phyloP scores from a whole-genome alignment of 2,329 filamentous ascomycete species.

The Penicillium sp. region DNA sequence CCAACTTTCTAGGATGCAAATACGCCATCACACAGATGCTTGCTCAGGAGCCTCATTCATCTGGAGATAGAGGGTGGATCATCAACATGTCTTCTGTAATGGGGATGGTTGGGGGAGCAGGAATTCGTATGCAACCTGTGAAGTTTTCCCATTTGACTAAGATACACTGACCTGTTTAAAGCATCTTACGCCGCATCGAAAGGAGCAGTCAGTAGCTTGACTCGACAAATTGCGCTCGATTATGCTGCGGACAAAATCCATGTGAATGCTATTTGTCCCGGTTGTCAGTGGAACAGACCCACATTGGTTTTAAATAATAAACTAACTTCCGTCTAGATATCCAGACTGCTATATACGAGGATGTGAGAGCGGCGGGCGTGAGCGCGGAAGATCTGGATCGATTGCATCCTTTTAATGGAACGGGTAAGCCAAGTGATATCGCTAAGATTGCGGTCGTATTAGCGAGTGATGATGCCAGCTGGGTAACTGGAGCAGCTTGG shows the following conservation, averaged over 20 bases:
- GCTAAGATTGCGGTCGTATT: conserved; percentile 47
- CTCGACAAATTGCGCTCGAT: conserved; percentile 24
- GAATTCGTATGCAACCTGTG: conserved; percentile 3
- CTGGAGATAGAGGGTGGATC: conserved; percentile 35
- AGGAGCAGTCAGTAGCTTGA: conserved; percentile 39
- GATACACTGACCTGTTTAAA: neutral
- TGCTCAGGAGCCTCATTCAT: conserved; percentile 30
- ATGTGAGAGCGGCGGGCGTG: conserved; percentile 1
- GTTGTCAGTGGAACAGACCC: conserved; percentile 2
- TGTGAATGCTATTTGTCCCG: conserved; percentile 23
- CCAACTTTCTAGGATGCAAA: conserved; percentile 44
- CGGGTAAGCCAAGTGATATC: conserved; percentile 35
- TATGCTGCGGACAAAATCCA: conserved; percentile 10
- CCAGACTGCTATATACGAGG: conserved; percentile 15
- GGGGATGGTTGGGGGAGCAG: conserved; percentile 8
- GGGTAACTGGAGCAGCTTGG: conserved; percentile 48
- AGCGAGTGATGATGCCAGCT: conserved; percentile 49
- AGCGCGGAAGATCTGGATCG: conserved; percentile 8
- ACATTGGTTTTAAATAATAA: too few species aligned
- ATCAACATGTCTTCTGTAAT: conserved; percentile 31
- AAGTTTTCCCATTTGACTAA: too few species aligned
- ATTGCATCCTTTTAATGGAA: conserved; percentile 28
- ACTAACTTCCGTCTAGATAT: conserved; percentile 1
- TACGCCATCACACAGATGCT: conserved; percentile 39
- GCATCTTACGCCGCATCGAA: conserved; percentile 40